Base-by-base conservation (phyloP, 441 rosid species). In the Gossypium trilobum region DNA sequence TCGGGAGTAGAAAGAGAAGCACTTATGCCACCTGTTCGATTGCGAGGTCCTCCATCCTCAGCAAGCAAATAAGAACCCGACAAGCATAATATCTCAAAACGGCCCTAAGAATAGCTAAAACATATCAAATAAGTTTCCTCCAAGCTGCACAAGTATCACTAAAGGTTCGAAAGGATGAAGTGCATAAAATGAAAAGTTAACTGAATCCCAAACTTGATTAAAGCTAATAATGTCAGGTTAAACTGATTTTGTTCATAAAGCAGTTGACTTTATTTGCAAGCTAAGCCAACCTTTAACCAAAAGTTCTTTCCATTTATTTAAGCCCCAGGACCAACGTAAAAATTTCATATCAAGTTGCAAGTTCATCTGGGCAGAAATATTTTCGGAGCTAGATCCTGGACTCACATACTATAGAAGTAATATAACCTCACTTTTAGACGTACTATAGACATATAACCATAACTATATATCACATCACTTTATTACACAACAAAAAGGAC, bases 1-100 rank as follows among this genome's bases (percentile, higher is more conserved):
- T 95, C 97, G 0, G 98, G 91, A 80, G 91, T 90, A 27, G 94
- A 87, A 78, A 95, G 91, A 8, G 99, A 90, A 76, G 86, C 96
- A 74, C 98, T 93, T 54, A 95, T 54, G 60, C 99, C 99, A 62
- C 99, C 99, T 20, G 89, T 88, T 78, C 98, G 86, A 74, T 80
- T 89, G 73, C 91, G 39, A 13, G 63, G 63, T 58, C 63, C 63
- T 58, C 94, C 95, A 51, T 90, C 95, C 81, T 95, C 98, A 65
- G 89, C 85, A 73, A 95, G 82, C 84, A 95, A 80, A 81, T 89
- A 95, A 36, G 96, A 95, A 54, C 99, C 99, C 5, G 97, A 91
- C 85, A 95, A 81, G 82, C 97, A 87, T 82, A 95, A 78, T 83
- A 95, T 93, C 89, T 93, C 96, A 33, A 95, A 95, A 68, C 78